Percentiles rank a stretch among this genome's conserved stretches.
Evolutionary conservation across 306 rosid genomes (phyloP).

Genomic region (Medicago truncatula): DNA sequence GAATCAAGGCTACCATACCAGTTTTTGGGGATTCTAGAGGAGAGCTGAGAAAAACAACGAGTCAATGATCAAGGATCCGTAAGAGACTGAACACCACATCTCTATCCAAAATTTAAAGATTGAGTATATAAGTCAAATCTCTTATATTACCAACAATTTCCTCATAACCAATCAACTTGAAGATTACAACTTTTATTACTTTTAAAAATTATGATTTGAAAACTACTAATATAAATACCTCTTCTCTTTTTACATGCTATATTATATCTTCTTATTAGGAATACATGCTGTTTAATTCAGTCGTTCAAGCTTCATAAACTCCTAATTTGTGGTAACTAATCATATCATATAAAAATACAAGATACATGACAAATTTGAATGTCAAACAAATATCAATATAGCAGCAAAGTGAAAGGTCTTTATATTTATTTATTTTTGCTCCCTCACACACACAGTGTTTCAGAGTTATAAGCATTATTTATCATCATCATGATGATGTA

Average conservation of each 20-base stretch:
- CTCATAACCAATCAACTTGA: no score
- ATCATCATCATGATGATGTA: not conserved
- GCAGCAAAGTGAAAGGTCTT: not conserved
- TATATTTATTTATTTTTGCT: not conserved
- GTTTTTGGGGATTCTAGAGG: no score
- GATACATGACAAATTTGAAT: not conserved
- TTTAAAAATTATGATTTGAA: no score
- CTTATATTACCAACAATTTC: no score
- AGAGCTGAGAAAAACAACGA: no score
- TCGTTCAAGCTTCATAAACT: not conserved
- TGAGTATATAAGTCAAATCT: no score
- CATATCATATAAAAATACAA: not conserved
- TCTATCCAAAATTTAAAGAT: no score
- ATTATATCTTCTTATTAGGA: not conserved
- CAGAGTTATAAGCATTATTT: not conserved
- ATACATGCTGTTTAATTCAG: conserved; percentile 7
- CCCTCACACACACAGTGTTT: not conserved
- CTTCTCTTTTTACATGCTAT: not conserved
- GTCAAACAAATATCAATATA: not conserved
- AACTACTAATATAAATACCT: not conserved
- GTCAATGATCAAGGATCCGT: no score
- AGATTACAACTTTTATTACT: no score
- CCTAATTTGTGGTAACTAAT: conserved; percentile 38
- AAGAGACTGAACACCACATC: no score
- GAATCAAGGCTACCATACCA: no score